Base-by-base conservation (phyloP, 169 alveolate genomes). In the Theileria parva region DNA sequence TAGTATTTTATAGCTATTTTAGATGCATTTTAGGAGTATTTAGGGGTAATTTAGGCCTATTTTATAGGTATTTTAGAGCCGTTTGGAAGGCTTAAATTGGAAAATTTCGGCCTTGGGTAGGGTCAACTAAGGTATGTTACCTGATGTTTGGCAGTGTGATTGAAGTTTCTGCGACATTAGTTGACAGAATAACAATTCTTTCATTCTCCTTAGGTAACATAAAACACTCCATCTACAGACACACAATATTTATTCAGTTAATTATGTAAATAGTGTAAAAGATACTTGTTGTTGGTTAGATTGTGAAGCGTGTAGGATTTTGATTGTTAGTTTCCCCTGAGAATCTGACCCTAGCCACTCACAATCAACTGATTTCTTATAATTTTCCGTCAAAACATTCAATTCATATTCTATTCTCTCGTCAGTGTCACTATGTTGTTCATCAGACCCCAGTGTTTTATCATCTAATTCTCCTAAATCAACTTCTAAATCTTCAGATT, bases 141-240 rank as follows among this genome's bases (percentile, higher is more conserved):
- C 98, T 88, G 48, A 96, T 92, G 74, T 97, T 97, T 23, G 99
- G 99, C 51, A 98, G 94, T 15, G 99, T 98, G 28, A 98, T 86
- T 11, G 99, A 96, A 19, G 99, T 98, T 90, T 98, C 99, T 17
- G 99, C 99, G 3, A 98, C 99, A 78, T 98, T 98, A 28, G 99
- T 98, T n/a, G 99, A 93, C 39, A 98, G 93, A 50, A 98, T 96
- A 34, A 98, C 96, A 60, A 96, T 84, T 19, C 99, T 92, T 86
- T 96, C 96, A 79, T 92, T 92, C 11, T 93, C 96, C 30, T 86
- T 87, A 27, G 99, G 98, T 28, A 89, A 81, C 25, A 93, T 89
- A 73, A 93, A 93, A 37, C 93, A 93, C 61, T 27, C 60, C 91
- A 88, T 87, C 84, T 93, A 92, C 8, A 72, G 17, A 50, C 59